Evolutionary conservation across 495 filamentous ascomycete genomes (phyloP).

Genomic region (Aspergillus biplanus): DNA sequence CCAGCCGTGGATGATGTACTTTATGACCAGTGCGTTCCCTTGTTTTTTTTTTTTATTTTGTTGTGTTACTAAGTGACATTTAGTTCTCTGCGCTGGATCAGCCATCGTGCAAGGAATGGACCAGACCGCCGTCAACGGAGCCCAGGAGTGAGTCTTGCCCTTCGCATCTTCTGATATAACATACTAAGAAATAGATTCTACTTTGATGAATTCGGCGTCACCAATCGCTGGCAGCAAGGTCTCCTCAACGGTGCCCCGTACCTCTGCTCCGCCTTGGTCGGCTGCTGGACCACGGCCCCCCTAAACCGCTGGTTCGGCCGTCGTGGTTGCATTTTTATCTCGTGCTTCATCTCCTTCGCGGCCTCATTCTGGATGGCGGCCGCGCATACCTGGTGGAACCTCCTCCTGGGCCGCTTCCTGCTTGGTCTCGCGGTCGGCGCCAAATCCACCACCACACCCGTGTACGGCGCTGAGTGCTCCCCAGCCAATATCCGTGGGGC

Average conservation of each 20-base stretch:
- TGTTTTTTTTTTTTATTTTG: constrained; percentile 2
- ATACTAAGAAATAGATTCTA: constrained; percentile 19
- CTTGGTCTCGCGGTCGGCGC: constrained; percentile 64
- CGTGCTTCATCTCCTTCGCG: constrained; percentile 48
- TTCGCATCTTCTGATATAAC: constrained; percentile 41
- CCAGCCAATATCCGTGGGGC: constrained; percentile 60
- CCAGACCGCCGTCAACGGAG: constrained; percentile 80
- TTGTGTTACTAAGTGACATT: constrained; percentile 30
- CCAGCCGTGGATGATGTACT: constrained; percentile 59
- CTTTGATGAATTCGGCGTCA: constrained; percentile 24
- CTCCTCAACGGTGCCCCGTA: constrained; percentile 53
- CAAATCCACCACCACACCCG: constrained; percentile 60
- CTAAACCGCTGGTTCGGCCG: constrained; percentile 59
- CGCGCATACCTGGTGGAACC: constrained; percentile 52
- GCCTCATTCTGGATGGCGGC: constrained; percentile 54
- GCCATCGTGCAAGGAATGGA: constrained; percentile 69
- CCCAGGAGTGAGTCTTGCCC: constrained; percentile 49
- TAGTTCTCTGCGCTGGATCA: constrained; percentile 46
- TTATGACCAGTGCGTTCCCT: constrained; percentile 47
- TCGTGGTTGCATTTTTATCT: constrained; percentile 62
- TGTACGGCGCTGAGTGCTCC: constrained; percentile 61
- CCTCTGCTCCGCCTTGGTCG: constrained; percentile 46
- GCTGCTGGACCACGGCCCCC: constrained; percentile 59
- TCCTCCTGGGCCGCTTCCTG: constrained; percentile 59
- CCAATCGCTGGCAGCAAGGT: constrained; percentile 47